These are phyloP conservation scores for Fusarium luffae DNA, from an alignment of 2,329 filamentous ascomycete species.

Conservation along the genomic window DNA sequence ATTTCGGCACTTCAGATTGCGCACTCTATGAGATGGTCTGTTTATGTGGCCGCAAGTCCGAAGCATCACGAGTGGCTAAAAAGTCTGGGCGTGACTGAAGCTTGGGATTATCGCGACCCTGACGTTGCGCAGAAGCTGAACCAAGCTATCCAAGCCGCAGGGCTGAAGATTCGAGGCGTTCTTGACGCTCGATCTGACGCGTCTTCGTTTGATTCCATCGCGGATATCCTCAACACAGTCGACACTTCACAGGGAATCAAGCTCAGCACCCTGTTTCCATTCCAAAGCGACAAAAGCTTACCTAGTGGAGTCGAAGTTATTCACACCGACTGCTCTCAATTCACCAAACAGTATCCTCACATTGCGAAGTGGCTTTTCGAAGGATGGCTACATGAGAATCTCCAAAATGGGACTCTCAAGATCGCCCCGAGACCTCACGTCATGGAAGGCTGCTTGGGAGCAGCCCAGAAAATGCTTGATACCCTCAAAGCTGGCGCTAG, in stretches of 20 bases:
- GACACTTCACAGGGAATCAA: rapidly evolving
- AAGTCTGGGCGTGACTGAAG: not conserved
- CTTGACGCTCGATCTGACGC: not conserved
- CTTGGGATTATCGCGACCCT: not conserved
- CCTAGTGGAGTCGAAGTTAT: not conserved
- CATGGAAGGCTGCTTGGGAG: not conserved
- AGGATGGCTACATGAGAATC: not conserved
- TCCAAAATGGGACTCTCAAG: not conserved
- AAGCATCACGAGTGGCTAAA: conserved; percentile 24
- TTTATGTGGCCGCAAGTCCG: conserved; percentile 23
- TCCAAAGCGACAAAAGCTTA: rapidly evolving
- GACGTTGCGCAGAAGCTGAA: not conserved
- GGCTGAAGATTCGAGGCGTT: rapidly evolving
- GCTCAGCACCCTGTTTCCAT: not conserved
- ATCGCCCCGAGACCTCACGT: not conserved
- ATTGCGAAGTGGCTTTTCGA: not conserved
- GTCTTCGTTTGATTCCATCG: not conserved
- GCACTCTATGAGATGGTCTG: conserved; percentile 16
- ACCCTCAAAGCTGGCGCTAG: not conserved
- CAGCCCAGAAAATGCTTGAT: not conserved
- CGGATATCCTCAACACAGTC: rapidly evolving
- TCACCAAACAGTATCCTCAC: rapidly evolving
- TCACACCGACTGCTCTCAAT: not conserved
- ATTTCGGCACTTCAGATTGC: conserved; percentile 29
- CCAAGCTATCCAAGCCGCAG: rapidly evolving